Evolutionary conservation across 306 rosid species (phyloP).

Genomic region (Ziziphus jujuba): DNA sequence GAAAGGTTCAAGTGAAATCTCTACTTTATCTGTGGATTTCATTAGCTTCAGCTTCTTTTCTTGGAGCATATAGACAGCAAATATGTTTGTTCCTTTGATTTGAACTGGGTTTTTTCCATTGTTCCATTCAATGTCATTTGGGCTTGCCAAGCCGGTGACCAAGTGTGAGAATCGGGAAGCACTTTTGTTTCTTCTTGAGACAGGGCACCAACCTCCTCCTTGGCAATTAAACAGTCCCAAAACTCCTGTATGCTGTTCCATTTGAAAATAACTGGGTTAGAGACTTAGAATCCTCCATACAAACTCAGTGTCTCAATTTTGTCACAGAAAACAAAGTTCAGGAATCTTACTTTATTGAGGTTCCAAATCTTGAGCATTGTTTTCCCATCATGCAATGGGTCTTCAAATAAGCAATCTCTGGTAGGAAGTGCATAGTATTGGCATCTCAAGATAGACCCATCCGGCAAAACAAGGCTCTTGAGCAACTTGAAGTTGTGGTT

Average conservation of each 20-base stretch:
- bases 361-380: slow-evolving; percentile 89
- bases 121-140: slow-evolving; percentile 64
- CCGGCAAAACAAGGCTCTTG: slow-evolving; percentile 55
- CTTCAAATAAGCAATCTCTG: slow-evolving; percentile 66
- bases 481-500: slow-evolving; percentile 68
- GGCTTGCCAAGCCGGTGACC: slow-evolving; percentile 46
- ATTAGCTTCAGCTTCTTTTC: slow-evolving; percentile 52
- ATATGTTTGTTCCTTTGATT: slow-evolving; percentile 34
- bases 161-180: slow-evolving; percentile 38
- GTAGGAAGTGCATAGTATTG: slow-evolving; percentile 78
- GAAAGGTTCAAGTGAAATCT: slow-evolving; percentile 60
- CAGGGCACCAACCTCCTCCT: slow-evolving; percentile 86
- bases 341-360: slow-evolving; percentile 59
- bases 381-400: slow-evolving; percentile 72
- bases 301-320: too few relatives aligned
- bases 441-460: slow-evolving; percentile 68
- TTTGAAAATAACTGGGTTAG: not conserved
- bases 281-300: too few relatives aligned
- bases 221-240: slow-evolving; percentile 72
- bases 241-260: slow-evolving; percentile 57
- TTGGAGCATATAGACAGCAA: slow-evolving; percentile 52
- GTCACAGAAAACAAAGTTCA: not conserved
- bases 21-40: slow-evolving; percentile 37
- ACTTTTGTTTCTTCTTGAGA: slow-evolving; percentile 50
- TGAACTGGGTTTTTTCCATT: slow-evolving; percentile 43